Evolutionary conservation across 345 rosid genomes (phyloP).

Genomic region (Streptanthus diversifolius): DNA sequence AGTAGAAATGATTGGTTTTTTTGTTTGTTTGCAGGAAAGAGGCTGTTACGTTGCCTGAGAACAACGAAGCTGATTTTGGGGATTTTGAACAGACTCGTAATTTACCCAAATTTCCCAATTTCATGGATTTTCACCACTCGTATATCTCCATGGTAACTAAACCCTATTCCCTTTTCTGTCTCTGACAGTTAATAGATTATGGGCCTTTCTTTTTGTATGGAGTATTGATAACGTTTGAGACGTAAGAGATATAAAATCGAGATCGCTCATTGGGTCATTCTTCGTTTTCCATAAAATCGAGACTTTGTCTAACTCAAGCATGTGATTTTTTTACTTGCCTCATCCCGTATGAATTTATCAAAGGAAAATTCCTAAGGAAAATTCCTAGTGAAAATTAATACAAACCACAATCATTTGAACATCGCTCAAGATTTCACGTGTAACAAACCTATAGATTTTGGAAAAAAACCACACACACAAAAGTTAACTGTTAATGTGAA

Average conservation of each 20-base stretch:
- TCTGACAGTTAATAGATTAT: neutral
- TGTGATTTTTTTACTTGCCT: neutral
- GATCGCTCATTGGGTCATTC: neutral
- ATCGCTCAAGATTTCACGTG: neutral
- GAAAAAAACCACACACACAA: neutral
- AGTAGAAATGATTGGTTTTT: neutral
- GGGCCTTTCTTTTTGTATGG: neutral
- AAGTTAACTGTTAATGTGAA: conserved; percentile 6
- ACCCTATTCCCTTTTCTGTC: too few species aligned
- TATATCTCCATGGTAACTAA: conserved; percentile 65
- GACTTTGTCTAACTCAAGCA: conserved; percentile 27
- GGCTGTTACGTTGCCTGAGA: conserved; percentile 66
- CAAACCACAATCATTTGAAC: neutral
- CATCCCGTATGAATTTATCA: neutral
- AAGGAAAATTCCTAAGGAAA: neutral
- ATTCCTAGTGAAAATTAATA: too few species aligned
- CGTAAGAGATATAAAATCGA: neutral
- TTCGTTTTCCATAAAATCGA: neutral
- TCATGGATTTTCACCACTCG: conserved; percentile 52
- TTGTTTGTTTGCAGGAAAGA: conserved; percentile 59
- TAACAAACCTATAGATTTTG: conserved; percentile 3
- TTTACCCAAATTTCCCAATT: conserved; percentile 36
- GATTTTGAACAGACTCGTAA: conserved; percentile 52
- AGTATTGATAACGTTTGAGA: too few species aligned
- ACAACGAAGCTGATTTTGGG: conserved; percentile 49